Percentiles rank a stretch among this genome's conserved stretches.
Conservation (phyloP, 1,139 yeast species). For the Hansenula lynferdii region DNA sequence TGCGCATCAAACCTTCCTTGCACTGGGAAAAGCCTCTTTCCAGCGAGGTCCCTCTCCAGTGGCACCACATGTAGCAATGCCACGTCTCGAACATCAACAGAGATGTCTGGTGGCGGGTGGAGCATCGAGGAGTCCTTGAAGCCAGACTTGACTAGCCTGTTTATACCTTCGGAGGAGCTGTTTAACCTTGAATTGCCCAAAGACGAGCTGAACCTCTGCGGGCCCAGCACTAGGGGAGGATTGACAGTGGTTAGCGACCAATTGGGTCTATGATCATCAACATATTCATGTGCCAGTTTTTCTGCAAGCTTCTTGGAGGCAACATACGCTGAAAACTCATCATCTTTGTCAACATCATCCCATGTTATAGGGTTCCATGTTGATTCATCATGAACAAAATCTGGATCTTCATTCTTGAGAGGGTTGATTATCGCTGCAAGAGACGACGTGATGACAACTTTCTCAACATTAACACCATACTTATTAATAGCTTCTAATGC, state of each 20-base stretch:
- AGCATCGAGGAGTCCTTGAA: conserved; percentile 18
- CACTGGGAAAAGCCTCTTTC: not conserved
- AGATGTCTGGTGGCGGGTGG: conserved; percentile 21
- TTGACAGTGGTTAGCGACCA: conserved; percentile 41
- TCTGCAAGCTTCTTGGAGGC: conserved; percentile 53
- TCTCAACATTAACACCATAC: conserved; percentile 42
- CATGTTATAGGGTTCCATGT: conserved; percentile 40
- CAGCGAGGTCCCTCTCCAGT: conserved; percentile 27
- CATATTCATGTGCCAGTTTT: conserved; percentile 49
- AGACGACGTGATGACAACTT: conserved; percentile 52
- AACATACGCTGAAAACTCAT: conserved; percentile 40
- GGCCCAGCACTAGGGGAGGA: conserved; percentile 48
- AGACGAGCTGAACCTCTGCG: conserved; percentile 33
- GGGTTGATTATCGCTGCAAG: conserved; percentile 48
- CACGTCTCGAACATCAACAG: conserved; percentile 39
- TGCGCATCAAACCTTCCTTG: not conserved
- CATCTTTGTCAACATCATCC: conserved; percentile 28
- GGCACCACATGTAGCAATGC: conserved; percentile 37
- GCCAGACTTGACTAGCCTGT: conserved; percentile 22
- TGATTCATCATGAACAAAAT: conserved; percentile 31
- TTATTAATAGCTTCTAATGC: conserved; percentile 36
- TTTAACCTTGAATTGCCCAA: conserved; percentile 32
- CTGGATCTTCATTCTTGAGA: conserved; percentile 27
- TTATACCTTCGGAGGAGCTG: conserved; percentile 29
- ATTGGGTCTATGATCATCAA: conserved; percentile 31